These are phyloP conservation scores for Trichoderma koningiopsis DNA, from an alignment of 2,329 filamentous ascomycete species.

Conservation along the genomic window DNA sequence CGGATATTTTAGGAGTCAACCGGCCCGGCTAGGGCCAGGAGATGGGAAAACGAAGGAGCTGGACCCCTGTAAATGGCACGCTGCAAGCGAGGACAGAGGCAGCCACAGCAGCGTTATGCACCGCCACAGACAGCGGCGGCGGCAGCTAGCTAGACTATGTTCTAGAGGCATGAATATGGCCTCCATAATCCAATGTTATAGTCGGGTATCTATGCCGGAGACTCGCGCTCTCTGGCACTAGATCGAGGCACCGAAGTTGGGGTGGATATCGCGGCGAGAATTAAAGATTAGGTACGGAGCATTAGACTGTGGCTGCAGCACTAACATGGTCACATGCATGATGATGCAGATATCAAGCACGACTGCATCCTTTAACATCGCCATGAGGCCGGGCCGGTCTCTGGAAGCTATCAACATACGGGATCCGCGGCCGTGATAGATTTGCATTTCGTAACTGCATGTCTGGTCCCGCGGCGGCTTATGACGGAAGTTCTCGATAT, in stretches of 20 bases:
- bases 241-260: not conserved
- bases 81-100: not conserved
- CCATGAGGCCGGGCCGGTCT: not conserved
- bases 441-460: not conserved
- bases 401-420: not conserved
- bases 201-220: not conserved
- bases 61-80: not conserved
- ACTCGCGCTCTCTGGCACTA: not conserved
- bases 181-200: not conserved
- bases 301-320: not conserved
- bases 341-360: not conserved
- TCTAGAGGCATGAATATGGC: not conserved
- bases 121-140: slow-evolving; percentile 3
- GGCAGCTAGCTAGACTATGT: not conserved
- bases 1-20: not conserved
- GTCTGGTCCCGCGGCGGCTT: not conserved
- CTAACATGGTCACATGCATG: not conserved
- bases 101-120: not conserved
- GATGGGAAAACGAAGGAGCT: not conserved
- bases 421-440: not conserved
- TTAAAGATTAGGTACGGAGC: not conserved
- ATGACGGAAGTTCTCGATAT: not conserved
- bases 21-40: not conserved
- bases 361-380: not conserved
- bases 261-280: not conserved